Percentiles rank a stretch among this genome's conserved stretches.
These are phyloP conservation scores for Phalaenopsis equestris DNA, from an alignment of 106 monocot species.

Conservation along the genomic window DNA sequence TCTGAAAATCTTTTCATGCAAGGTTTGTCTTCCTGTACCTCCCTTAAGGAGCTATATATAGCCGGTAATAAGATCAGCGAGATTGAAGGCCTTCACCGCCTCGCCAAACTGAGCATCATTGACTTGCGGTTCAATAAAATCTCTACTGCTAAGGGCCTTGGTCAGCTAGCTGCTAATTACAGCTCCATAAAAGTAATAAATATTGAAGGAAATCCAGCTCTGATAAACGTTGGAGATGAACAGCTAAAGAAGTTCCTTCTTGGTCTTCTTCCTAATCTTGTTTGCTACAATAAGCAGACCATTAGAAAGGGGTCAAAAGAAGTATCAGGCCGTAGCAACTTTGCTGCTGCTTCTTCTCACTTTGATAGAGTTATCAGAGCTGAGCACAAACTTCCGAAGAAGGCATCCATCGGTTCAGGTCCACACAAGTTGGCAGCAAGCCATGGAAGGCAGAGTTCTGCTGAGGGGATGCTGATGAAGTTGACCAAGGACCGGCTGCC, in stretches of 20 bases:
- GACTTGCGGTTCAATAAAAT: constrained; percentile 70
- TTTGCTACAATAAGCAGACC: constrained; percentile 43
- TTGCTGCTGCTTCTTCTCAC: background rate
- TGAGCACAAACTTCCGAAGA: constrained; percentile 24
- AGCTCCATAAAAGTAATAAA: constrained; percentile 58
- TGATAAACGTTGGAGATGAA: constrained; percentile 71
- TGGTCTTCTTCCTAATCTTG: constrained; percentile 55
- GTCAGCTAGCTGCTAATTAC: constrained; percentile 84
- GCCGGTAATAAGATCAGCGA: constrained; percentile 89
- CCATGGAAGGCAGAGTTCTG: constrained; percentile 12
- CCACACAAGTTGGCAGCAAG: constrained; percentile 15
- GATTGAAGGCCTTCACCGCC: constrained; percentile 83
- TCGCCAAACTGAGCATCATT: constrained; percentile 62
- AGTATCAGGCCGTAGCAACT: background rate
- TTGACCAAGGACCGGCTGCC: constrained; percentile 10
- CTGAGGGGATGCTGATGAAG: constrained; percentile 7
- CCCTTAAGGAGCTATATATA: constrained; percentile 75
- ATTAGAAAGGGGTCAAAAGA: background rate
- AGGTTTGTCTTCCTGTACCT: constrained; percentile 71
- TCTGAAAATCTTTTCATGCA: background rate
- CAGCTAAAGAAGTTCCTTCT: constrained; percentile 67
- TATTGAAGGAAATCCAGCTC: constrained; percentile 72
- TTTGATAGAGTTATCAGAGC: constrained; percentile 12
- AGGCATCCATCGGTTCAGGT: constrained; percentile 7
- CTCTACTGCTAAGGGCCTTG: constrained; percentile 67